phyloP scores from a whole-genome alignment of 1,139 yeast genomes.

The Geotrichum bryndzae region DNA sequence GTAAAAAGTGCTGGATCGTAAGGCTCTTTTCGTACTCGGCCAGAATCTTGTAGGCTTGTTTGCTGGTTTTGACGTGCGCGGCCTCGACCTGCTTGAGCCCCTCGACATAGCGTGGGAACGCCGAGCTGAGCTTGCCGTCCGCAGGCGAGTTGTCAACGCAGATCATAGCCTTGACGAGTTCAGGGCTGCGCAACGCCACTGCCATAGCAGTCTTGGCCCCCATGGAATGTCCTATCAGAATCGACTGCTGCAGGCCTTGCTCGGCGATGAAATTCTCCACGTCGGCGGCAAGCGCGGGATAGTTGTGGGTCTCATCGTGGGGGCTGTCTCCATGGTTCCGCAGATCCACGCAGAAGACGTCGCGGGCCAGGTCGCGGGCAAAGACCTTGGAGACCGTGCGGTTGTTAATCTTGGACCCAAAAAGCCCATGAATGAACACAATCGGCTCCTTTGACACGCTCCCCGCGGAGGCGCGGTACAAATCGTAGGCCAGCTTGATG shows the following conservation, averaged over 20 bases:
- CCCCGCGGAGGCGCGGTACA: constrained; percentile 15
- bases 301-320: constrained; percentile 60
- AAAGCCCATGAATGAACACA: constrained; percentile 78
- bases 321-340: constrained; percentile 92
- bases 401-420: constrained; percentile 77
- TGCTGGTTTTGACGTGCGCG: constrained; percentile 44
- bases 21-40: constrained; percentile 53
- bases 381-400: constrained; percentile 57
- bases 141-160: constrained; percentile 90
- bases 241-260: constrained; percentile 47
- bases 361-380: constrained; percentile 35
- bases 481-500: constrained; percentile 15
- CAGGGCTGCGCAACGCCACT: constrained; percentile 63
- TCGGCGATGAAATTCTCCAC: constrained; percentile 64
- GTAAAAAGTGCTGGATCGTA: constrained; percentile 65
- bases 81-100: constrained; percentile 48
- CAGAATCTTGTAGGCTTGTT: constrained; percentile 64
- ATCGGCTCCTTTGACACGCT: constrained; percentile 43
- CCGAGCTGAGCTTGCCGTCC: constrained; percentile 50
- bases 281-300: constrained; percentile 78
- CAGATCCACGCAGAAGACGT: constrained; percentile 66
- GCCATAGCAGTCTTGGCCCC: constrained; percentile 97
- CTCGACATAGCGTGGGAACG: constrained; percentile 59
- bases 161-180: constrained; percentile 55
- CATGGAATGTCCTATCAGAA: constrained; percentile 90